phyloP scores from a whole-genome alignment of 495 filamentous ascomycete species.

The Terfezia boudieri region DNA sequence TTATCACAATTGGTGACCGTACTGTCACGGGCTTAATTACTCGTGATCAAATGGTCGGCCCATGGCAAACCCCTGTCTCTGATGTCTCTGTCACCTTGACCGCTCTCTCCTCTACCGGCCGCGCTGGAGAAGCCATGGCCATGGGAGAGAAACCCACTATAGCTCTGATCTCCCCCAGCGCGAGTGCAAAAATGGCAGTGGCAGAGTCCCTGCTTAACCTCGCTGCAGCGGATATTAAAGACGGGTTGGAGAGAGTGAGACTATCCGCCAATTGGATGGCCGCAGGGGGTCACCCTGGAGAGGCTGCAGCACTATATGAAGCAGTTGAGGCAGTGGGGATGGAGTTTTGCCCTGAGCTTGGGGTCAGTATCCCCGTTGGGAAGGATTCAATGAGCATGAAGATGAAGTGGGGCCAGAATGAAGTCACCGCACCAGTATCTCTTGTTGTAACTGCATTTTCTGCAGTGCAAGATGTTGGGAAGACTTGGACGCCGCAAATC shows the following conservation, averaged over 20 bases:
- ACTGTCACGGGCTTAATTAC: conserved; percentile 75
- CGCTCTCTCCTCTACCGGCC: conserved; percentile 44
- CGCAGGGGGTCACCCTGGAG: conserved; percentile 75
- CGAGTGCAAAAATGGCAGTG: conserved; percentile 93
- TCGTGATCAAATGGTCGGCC: conserved; percentile 88
- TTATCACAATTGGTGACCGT: conserved; percentile 89
- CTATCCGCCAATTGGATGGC: conserved; percentile 99
- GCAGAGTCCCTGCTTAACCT: conserved; percentile 86
- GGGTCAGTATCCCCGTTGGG: conserved; percentile 81
- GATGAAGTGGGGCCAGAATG: conserved; percentile 70
- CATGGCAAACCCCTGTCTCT: conserved; percentile 87
- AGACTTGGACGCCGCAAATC: conserved; percentile 84
- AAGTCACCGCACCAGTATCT: conserved; percentile 78
- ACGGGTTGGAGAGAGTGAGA: conserved; percentile 52
- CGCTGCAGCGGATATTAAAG: conserved; percentile 61
- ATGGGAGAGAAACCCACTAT: conserved; percentile 88
- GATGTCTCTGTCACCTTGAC: conserved; percentile 83
- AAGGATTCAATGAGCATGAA: conserved; percentile 99
- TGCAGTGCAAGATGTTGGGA: conserved; percentile 50
- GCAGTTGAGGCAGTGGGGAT: conserved; percentile 83
- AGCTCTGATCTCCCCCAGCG: conserved; percentile 72
- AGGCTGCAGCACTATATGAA: conserved; percentile 84
- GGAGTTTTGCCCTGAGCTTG: conserved; percentile 59
- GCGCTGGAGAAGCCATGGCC: conserved; percentile 83
- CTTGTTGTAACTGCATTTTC: conserved; percentile 80